Evolutionary conservation across 129 eudicot species (phyloP), one percentile per base, ranked within the genome.

Genomic region (Flaveria robusta): DNA sequence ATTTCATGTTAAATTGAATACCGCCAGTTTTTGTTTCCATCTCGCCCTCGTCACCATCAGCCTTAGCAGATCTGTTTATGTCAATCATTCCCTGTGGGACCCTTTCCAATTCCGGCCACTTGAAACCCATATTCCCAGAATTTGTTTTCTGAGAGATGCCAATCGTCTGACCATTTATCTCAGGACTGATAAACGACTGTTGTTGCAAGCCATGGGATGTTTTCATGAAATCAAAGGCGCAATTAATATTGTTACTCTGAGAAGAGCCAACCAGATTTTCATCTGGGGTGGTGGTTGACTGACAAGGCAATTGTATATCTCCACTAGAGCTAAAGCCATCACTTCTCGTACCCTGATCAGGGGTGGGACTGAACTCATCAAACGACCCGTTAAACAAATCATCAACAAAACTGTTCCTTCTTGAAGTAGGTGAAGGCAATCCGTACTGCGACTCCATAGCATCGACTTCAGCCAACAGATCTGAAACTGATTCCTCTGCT

Each of bases 401-500:
- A 74, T 90, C 86, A 23, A 76, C 88, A 74, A 79, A 91, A 74
- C 84, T 80, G 68, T 85, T 87, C 82, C 90, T 89, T 70, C 85
- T 85, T 7, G 99, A 91, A 54, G 91, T 91, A 19, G 99, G 99
- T 18, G 99, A 91, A 23, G 89, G 81, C 83, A 88, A 82, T 18
- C 90, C 94, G 31, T 86, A 75, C 31, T 84, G 93, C 18, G 99
- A 95, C 83, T 95, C 99, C 97, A 95, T 89, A 8, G 99, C 97
- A 75, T 89, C 99, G 3, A 89, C 97, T 85, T 95, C 94, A 26
- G 99, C 96, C 68, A 95, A 76, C 26, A 95, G 83, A 79, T 95
- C 99, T 1, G 99, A 95, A 63, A 95, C 97, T 1, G 96, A 95
- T 39, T 95, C 97, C 88, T 95, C 99, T 16, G 90, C 97, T 78